A percentile compares a stretch with the other conserved stretches of the same genome.
Conservation (phyloP, 2,329 filamentous ascomycete species). For the Epichloe scottii region DNA sequence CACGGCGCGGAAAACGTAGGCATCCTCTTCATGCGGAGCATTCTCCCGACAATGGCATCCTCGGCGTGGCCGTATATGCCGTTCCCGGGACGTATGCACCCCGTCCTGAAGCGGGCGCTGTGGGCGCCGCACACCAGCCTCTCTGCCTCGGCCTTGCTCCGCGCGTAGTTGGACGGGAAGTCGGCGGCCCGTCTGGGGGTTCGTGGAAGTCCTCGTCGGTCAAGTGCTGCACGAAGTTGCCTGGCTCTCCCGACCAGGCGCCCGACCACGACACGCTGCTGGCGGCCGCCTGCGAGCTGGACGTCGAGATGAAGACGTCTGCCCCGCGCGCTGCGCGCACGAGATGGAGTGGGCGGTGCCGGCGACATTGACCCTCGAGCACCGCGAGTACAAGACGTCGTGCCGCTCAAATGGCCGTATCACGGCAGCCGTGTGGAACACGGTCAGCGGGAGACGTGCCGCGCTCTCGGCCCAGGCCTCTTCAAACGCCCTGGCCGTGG, state of each 20-base stretch:
- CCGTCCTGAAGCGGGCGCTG: slow-evolving; percentile 32
- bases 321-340: too few species aligned
- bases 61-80: slow-evolving; percentile 37
- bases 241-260: too few species aligned
- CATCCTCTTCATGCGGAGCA: slow-evolving; percentile 24
- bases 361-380: slow-evolving; percentile 34
- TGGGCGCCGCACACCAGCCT: slow-evolving; percentile 34
- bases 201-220: too few species aligned
- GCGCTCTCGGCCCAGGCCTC: slow-evolving; percentile 31
- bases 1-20: slow-evolving; percentile 31
- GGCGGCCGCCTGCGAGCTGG: too few species aligned
- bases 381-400: slow-evolving; percentile 29
- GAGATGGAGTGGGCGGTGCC: slow-evolving; percentile 39
- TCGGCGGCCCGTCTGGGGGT: too few species aligned
- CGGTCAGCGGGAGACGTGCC: slow-evolving; percentile 35
- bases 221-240: too few species aligned
- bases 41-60: slow-evolving; percentile 18
- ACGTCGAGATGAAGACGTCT: slow-evolving; percentile 41
- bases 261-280: too few species aligned
- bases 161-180: too few species aligned
- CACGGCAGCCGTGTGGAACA: slow-evolving; percentile 44
- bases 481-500: slow-evolving; percentile 32
- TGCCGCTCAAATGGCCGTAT: slow-evolving; percentile 39
- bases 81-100: slow-evolving; percentile 40
- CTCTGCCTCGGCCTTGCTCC: slow-evolving; percentile 39